Evolutionary conservation across 202 grass and related monocot species (phyloP).

Genomic region (Eragrostis tef): DNA sequence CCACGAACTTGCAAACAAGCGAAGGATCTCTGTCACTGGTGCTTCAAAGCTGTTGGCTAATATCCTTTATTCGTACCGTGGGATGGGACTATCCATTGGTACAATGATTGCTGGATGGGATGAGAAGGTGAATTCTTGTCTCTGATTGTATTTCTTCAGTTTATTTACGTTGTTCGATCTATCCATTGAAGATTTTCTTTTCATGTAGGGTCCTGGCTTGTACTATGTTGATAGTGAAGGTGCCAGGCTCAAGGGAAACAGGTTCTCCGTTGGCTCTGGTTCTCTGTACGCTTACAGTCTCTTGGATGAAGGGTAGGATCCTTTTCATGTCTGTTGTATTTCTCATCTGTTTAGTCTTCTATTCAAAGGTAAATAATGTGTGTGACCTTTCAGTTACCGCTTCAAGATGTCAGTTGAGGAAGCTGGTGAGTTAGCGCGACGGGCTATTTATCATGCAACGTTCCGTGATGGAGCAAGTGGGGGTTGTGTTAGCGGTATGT

Average conservation of each 20-base stretch:
- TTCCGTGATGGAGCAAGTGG: conserved; percentile 96
- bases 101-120: conserved; percentile 99
- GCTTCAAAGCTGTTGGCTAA: conserved; percentile 91
- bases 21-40: conserved; percentile 85
- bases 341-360: neutral
- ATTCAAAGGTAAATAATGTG: neutral
- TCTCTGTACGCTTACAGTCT: conserved; percentile 92
- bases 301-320: conserved; percentile 75
- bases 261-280: conserved; percentile 95
- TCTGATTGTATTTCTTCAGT: conserved; percentile 3
- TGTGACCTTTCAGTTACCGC: conserved; percentile 66
- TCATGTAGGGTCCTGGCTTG: conserved; percentile 82
- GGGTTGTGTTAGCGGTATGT: conserved; percentile 86
- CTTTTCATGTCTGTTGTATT: conserved; percentile 7
- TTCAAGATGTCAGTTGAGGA: conserved; percentile 81
- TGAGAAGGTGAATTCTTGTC: conserved; percentile 64
- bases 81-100: conserved; percentile 90
- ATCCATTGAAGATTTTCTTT: conserved; percentile 9
- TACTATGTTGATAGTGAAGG: conserved; percentile 99
- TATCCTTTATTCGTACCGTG: conserved; percentile 87
- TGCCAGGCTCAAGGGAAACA: conserved; percentile 77
- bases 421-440: conserved; percentile 76
- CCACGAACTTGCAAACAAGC: conserved; percentile 91
- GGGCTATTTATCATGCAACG: conserved; percentile 90
- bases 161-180: neutral